A percentile compares a stretch with the other conserved stretches of the same genome.
phyloP scores from a whole-genome alignment of 768 basidiomycete genomes.

The Hemileccinum rubropunctum region DNA sequence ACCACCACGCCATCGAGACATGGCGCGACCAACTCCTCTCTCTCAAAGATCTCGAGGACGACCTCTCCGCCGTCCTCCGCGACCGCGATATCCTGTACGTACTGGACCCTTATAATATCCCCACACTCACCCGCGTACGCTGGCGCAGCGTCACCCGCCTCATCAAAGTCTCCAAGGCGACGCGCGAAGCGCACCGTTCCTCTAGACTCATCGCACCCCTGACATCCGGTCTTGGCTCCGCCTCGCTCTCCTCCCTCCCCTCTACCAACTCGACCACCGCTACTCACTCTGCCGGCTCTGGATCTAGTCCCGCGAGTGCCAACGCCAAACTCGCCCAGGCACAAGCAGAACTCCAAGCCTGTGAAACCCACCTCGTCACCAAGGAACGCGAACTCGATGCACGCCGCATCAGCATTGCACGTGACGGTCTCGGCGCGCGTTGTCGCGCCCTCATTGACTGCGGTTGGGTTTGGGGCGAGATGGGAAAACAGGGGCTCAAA shows the following conservation, averaged over 20 bases:
- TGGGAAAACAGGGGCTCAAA: conserved; percentile 60
- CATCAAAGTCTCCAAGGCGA: conserved; percentile 69
- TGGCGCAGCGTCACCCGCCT: conserved; percentile 78
- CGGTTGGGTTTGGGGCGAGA: conserved; percentile 64
- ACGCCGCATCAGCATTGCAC: conserved; percentile 51
- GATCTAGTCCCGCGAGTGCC: conserved; percentile 12
- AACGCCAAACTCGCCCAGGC: conserved; percentile 57
- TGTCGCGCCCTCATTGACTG: conserved; percentile 67
- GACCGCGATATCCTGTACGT: conserved; percentile 83
- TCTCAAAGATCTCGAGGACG: conserved; percentile 69
- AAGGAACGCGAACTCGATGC: conserved; percentile 66
- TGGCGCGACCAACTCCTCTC: conserved; percentile 61
- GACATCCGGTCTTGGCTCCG: conserved; percentile 33
- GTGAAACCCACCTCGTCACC: conserved; percentile 66
- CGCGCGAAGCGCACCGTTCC: conserved; percentile 36
- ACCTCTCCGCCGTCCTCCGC: conserved; percentile 58
- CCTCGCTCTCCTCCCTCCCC: conserved; percentile 42
- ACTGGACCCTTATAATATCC: neutral
- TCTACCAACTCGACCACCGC: conserved; percentile 30
- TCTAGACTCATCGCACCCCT: conserved; percentile 22
- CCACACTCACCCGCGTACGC: neutral
- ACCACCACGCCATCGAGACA: conserved; percentile 56
- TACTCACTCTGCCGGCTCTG: conserved; percentile 10
- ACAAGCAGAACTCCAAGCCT: conserved; percentile 78
- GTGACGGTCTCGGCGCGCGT: conserved; percentile 59